Evolutionary conservation across 1,139 yeast genomes (phyloP).

Genomic region (Blastobotrys elegans): DNA sequence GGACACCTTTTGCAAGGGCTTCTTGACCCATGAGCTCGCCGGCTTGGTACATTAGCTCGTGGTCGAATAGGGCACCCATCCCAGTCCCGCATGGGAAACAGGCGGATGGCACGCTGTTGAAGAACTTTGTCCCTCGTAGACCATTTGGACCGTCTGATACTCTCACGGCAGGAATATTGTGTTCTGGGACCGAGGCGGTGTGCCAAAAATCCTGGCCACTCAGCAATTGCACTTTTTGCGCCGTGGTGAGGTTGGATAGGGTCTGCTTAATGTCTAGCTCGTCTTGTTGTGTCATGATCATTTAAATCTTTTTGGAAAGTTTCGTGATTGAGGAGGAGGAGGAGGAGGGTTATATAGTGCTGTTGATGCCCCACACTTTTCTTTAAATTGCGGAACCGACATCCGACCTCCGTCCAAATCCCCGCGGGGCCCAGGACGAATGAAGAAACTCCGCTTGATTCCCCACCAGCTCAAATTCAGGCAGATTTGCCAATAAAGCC

Average conservation of each 20-base stretch:
- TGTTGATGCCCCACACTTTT: not conserved
- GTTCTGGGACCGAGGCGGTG: conserved; percentile 45
- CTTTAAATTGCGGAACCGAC: not conserved
- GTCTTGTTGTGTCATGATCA: not conserved
- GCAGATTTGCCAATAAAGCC: too few species aligned
- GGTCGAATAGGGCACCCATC: conserved; percentile 42
- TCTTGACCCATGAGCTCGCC: conserved; percentile 48
- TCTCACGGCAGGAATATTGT: conserved; percentile 39
- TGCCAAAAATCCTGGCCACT: conserved; percentile 44
- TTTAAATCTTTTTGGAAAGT: not conserved
- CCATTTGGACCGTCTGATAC: conserved; percentile 54
- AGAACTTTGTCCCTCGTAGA: conserved; percentile 47
- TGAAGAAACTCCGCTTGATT: too few species aligned
- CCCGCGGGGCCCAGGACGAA: too few species aligned
- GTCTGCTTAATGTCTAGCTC: conserved; percentile 42
- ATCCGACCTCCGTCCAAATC: too few species aligned
- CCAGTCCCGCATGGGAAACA: conserved; percentile 51
- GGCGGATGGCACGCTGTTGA: conserved; percentile 46
- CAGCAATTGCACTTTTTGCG: conserved; percentile 46
- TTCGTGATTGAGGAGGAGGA: not conserved
- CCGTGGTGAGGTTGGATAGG: conserved; percentile 41
- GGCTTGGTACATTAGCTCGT: conserved; percentile 39
- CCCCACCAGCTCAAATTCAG: too few species aligned
- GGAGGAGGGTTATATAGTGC: too few species aligned
- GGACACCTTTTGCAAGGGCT: conserved; percentile 46